Percentiles rank a stretch among this genome's conserved stretches.
phyloP scores from a whole-genome alignment of 2,329 filamentous ascomycete species.

The Graphilbum ipis-grandicollis region DNA sequence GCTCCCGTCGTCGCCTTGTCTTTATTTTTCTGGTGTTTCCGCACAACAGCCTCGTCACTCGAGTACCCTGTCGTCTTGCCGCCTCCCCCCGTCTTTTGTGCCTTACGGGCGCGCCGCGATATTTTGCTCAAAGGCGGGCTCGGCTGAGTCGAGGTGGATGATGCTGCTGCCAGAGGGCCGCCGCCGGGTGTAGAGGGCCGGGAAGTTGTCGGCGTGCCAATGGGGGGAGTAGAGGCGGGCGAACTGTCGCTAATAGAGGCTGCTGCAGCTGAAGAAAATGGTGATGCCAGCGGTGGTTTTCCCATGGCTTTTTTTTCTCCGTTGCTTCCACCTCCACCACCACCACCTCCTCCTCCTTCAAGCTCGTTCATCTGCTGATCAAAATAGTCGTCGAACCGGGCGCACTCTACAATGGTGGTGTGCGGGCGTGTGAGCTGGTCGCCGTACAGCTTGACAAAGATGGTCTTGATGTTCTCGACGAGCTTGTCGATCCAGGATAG shows the following conservation, averaged over 20 bases:
- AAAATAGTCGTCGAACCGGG: slow-evolving; percentile 79
- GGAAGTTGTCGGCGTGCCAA: slow-evolving; percentile 56
- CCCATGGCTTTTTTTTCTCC: background rate
- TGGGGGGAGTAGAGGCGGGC: slow-evolving; percentile 53
- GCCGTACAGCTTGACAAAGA: slow-evolving; percentile 82
- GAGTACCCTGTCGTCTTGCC: slow-evolving; percentile 35
- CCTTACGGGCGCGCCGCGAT: slow-evolving; percentile 62
- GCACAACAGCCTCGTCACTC: slow-evolving; percentile 54
- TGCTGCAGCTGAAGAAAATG: too few species aligned
- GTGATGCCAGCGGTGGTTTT: background rate
- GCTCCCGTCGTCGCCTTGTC: too few species aligned
- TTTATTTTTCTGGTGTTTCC: slow-evolving; percentile 34
- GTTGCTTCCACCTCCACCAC: too few species aligned
- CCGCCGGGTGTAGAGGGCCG: slow-evolving; percentile 59
- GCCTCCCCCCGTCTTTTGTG: slow-evolving; percentile 37
- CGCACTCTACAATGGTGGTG: slow-evolving; percentile 61
- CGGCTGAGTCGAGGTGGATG: slow-evolving; percentile 38
- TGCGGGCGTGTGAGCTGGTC: slow-evolving; percentile 71
- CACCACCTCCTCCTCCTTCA: too few species aligned
- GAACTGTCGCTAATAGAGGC: slow-evolving; percentile 26
- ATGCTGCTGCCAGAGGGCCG: slow-evolving; percentile 22
- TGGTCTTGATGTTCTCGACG: slow-evolving; percentile 81
- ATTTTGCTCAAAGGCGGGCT: slow-evolving; percentile 53
- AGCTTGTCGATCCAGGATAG: slow-evolving; percentile 95
- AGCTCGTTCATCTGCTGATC: slow-evolving; percentile 81